These are phyloP conservation scores for Fusarium devonianum DNA, from an alignment of 2,329 filamentous ascomycete genomes.

Conservation along the genomic window DNA sequence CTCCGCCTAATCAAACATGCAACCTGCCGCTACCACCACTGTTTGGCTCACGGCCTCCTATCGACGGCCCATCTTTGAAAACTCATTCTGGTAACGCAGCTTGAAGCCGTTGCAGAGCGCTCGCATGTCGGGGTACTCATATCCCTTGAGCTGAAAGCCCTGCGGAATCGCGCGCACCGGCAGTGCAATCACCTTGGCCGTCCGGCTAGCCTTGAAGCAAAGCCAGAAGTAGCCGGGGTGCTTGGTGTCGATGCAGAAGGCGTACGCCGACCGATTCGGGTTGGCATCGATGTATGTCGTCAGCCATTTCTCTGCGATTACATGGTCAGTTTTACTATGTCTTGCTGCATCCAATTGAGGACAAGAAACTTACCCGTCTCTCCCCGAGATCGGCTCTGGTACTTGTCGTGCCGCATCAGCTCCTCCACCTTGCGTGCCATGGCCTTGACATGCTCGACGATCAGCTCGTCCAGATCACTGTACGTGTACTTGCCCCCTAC, in stretches of 20 bases:
- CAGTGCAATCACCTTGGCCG: slow-evolving; percentile 77
- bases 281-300: slow-evolving; percentile 96
- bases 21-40: slow-evolving; percentile 1
- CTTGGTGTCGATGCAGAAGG: slow-evolving; percentile 92
- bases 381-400: slow-evolving; percentile 78
- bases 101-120: slow-evolving; percentile 98
- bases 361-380: slow-evolving; percentile 77
- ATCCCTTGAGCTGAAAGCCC: slow-evolving; percentile 88
- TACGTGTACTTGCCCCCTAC: slow-evolving; percentile 91
- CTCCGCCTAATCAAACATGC: slow-evolving; percentile 27
- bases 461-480: slow-evolving; percentile 94
- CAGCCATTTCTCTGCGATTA: slow-evolving; percentile 82
- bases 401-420: slow-evolving; percentile 94
- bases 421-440: slow-evolving; percentile 99
- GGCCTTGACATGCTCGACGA: slow-evolving; percentile 94
- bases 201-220: slow-evolving; percentile 90
- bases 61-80: slow-evolving; percentile 65
- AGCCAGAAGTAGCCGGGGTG: slow-evolving; percentile 94
- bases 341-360: neutral
- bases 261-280: slow-evolving; percentile 90
- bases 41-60: slow-evolving; percentile 25
- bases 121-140: slow-evolving; percentile 92
- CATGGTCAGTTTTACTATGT: slow-evolving; percentile 31
- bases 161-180: slow-evolving; percentile 90
- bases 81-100: slow-evolving; percentile 72